A percentile compares a stretch with the other conserved stretches of the same genome.
Conservation (phyloP, 202 grass and related monocot genomes). For the Tripidium arundinaceum region DNA sequence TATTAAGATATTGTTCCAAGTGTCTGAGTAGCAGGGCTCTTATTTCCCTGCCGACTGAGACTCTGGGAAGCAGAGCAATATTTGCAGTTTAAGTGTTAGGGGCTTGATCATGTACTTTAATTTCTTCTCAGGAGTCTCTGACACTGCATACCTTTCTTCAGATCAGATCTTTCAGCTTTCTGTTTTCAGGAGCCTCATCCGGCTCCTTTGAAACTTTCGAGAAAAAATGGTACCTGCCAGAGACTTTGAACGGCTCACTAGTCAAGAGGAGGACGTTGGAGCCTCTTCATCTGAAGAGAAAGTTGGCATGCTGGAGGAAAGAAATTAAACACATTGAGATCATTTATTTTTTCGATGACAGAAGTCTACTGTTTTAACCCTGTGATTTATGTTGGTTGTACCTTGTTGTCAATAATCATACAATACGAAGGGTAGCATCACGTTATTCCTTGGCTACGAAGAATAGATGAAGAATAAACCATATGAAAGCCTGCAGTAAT, state of each 20-base stretch:
- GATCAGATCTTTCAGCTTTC: slow-evolving; percentile 1
- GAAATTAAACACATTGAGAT: too few relatives aligned
- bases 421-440: not conserved
- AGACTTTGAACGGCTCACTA: slow-evolving; percentile 23
- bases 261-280: slow-evolving; percentile 28
- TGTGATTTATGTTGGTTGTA: not conserved
- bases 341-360: too few relatives aligned
- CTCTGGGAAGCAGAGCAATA: too few relatives aligned
- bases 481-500: not conserved
- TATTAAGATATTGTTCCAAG: too few relatives aligned
- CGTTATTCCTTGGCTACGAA: not conserved
- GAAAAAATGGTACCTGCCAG: slow-evolving; percentile 4
- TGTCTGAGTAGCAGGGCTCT: too few relatives aligned
- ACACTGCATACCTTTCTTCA: not conserved
- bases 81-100: too few relatives aligned
- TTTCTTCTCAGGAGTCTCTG: too few relatives aligned
- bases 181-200: slow-evolving; percentile 21
- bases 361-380: not conserved
- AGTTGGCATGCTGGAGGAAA: not conserved
- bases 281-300: not conserved
- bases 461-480: not conserved
- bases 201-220: slow-evolving; percentile 31
- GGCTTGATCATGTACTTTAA: too few relatives aligned
- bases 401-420: not conserved
- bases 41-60: too few relatives aligned